Evolutionary conservation across 1,139 yeast species (phyloP).

Genomic region (Pichia inconspicua): DNA sequence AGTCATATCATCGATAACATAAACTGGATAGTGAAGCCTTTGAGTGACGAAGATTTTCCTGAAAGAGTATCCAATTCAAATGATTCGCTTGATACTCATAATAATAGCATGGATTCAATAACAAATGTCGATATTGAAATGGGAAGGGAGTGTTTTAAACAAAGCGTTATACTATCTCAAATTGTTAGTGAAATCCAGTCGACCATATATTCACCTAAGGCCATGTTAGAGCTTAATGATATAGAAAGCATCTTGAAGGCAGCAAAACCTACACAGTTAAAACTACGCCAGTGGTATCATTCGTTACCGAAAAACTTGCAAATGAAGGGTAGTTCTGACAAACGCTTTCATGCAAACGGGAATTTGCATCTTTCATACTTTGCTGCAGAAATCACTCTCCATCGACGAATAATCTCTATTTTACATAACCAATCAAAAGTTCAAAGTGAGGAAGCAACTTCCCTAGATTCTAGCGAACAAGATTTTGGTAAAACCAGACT

Average conservation of each 20-base stretch:
- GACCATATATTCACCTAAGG: slow-evolving; percentile 61
- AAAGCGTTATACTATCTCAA: slow-evolving; percentile 58
- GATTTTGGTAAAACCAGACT: not conserved
- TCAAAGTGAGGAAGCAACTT: not conserved
- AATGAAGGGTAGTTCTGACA: slow-evolving; percentile 52
- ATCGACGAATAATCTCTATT: slow-evolving; percentile 66
- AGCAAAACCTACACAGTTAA: slow-evolving; percentile 82
- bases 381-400: slow-evolving; percentile 79
- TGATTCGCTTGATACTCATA: slow-evolving; percentile 1
- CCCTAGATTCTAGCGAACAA: not conserved
- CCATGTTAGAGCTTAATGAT: slow-evolving; percentile 47
- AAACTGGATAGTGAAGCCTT: slow-evolving; percentile 62
- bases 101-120: slow-evolving; percentile 34
- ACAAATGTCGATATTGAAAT: slow-evolving; percentile 48
- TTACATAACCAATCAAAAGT: slow-evolving; percentile 23
- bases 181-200: slow-evolving; percentile 68
- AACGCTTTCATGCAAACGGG: slow-evolving; percentile 56
- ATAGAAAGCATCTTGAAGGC: slow-evolving; percentile 59
- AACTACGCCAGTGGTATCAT: slow-evolving; percentile 77
- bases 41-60: slow-evolving; percentile 69
- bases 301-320: slow-evolving; percentile 64
- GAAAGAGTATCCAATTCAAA: slow-evolving; percentile 31
- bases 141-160: slow-evolving; percentile 64
- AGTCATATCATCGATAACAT: slow-evolving; percentile 58
- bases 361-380: slow-evolving; percentile 77